A percentile compares a stretch with the other conserved stretches of the same genome.
phyloP scores from a whole-genome alignment of 768 basidiomycete genomes.

The Trametes sanguinea region DNA sequence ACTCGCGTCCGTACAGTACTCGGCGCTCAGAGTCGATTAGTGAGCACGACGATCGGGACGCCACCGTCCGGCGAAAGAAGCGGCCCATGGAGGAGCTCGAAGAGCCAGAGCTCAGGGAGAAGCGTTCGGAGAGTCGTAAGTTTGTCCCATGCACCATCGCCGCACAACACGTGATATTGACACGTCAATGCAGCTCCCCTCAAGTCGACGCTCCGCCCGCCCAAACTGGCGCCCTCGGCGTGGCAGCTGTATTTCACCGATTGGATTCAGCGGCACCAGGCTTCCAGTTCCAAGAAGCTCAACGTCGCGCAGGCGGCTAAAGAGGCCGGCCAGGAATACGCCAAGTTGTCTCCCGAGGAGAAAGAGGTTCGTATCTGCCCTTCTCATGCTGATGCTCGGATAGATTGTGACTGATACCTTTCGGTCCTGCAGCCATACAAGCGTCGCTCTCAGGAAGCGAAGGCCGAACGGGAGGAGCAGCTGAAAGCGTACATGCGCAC shows the following conservation, averaged over 20 bases:
- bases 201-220: conserved; percentile 81
- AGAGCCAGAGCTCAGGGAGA: conserved; percentile 26
- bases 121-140: conserved; percentile 29
- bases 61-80: conserved; percentile 70
- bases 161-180: conserved; percentile 30
- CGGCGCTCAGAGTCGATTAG: conserved; percentile 68
- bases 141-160: conserved; percentile 14
- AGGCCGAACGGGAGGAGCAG: conserved; percentile 83
- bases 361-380: conserved; percentile 64
- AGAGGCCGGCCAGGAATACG: conserved; percentile 91
- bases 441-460: conserved; percentile 78
- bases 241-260: conserved; percentile 98
- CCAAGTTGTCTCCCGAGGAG: conserved; percentile 71
- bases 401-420: conserved; percentile 26
- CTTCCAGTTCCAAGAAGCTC: conserved; percentile 77
- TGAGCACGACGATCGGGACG: conserved; percentile 63
- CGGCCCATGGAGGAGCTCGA: conserved; percentile 33
- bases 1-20: conserved; percentile 59
- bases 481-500: conserved; percentile 83
- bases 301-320: conserved; percentile 96
- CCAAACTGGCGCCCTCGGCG: conserved; percentile 89
- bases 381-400: conserved; percentile 26
- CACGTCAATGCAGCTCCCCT: conserved; percentile 51
- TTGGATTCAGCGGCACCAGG: conserved; percentile 88
- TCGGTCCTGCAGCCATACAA: conserved; percentile 71